phyloP scores from a whole-genome alignment of 2,329 filamentous ascomycete species.

The Helminthosporium solani region DNA sequence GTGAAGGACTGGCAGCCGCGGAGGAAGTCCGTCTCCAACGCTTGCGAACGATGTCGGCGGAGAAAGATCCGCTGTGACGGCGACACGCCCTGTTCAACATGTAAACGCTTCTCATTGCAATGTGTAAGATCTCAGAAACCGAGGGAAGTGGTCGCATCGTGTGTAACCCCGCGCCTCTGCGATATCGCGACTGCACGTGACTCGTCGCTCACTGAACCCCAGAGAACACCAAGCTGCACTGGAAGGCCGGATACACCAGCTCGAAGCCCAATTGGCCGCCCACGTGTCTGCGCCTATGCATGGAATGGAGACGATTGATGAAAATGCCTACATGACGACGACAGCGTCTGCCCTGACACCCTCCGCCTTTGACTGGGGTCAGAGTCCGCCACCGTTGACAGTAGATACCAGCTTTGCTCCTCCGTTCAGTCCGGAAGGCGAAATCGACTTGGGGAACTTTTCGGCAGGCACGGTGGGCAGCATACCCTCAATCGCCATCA shows the following conservation, averaged over 20 bases:
- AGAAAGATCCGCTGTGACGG: constrained; percentile 42
- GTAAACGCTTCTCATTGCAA: constrained; percentile 40
- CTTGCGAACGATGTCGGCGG: constrained; percentile 39
- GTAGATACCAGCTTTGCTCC: constrained; percentile 30
- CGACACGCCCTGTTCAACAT: constrained; percentile 39
- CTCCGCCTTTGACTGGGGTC: constrained; percentile 32
- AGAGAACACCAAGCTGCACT: constrained; percentile 41
- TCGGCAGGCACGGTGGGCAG: constrained; percentile 23
- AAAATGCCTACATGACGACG: constrained; percentile 25
- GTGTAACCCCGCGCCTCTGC: constrained; percentile 17
- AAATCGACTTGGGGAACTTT: constrained; percentile 26
- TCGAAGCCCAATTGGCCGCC: constrained; percentile 38
- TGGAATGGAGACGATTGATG: constrained; percentile 38
- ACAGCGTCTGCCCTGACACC: constrained; percentile 24
- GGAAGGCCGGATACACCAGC: constrained; percentile 40
- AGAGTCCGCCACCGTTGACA: constrained; percentile 26
- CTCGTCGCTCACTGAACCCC: constrained; percentile 11
- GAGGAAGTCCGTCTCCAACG: constrained; percentile 41
- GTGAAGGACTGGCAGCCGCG: constrained; percentile 40
- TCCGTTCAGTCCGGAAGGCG: constrained; percentile 21
- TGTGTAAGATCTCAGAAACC: constrained; percentile 41
- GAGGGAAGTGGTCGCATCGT: constrained; percentile 40
- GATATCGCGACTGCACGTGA: constrained; percentile 25
- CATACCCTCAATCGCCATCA: constrained; percentile 39
- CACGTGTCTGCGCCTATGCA: constrained; percentile 40